Conservation (phyloP, 805 yeast genomes). For the Zygosaccharomyces lentus region DNA sequence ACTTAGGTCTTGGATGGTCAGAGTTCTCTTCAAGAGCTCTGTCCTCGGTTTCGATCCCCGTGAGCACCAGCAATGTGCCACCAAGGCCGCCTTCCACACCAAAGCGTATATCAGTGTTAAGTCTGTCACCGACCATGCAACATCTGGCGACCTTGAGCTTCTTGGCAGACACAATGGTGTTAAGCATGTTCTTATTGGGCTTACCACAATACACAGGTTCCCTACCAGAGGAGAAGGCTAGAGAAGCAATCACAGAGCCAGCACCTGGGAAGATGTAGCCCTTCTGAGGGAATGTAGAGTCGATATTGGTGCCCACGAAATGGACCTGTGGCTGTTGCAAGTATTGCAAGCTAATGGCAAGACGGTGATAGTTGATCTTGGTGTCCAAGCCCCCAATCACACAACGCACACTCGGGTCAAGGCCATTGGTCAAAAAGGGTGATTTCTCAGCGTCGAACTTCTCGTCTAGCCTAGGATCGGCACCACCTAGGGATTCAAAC, state of each 20-base stretch:
- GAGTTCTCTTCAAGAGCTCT: constrained; percentile 41
- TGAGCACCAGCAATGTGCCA: constrained; percentile 79
- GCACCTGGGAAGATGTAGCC: constrained; percentile 91
- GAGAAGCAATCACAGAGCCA: constrained; percentile 80
- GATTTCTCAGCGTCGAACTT: constrained; percentile 54
- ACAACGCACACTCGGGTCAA: constrained; percentile 75
- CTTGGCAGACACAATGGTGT: constrained; percentile 69
- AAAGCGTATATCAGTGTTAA: constrained; percentile 92
- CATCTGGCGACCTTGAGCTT: constrained; percentile 55
- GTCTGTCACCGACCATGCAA: constrained; percentile 91
- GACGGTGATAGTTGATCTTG: constrained; percentile 71
- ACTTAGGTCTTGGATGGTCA: constrained; percentile 52
- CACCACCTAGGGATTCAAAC: constrained; percentile 74
- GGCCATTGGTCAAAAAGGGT: constrained; percentile 42
- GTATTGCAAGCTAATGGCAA: constrained; percentile 79
- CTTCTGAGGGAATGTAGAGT: constrained; percentile 88
- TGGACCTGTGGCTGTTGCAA: constrained; percentile 50
- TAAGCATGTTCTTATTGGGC: constrained; percentile 86
- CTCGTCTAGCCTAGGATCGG: constrained; percentile 56
- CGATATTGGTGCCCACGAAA: constrained; percentile 91
- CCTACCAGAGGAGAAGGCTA: constrained; percentile 72
- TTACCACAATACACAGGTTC: constrained; percentile 90
- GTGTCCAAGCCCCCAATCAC: constrained; percentile 87
- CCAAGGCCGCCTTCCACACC: constrained; percentile 79
- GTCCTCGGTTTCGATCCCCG: constrained; percentile 83